phyloP scores from a whole-genome alignment of 1,139 yeast genomes.

The Debaryomyces sp. region DNA sequence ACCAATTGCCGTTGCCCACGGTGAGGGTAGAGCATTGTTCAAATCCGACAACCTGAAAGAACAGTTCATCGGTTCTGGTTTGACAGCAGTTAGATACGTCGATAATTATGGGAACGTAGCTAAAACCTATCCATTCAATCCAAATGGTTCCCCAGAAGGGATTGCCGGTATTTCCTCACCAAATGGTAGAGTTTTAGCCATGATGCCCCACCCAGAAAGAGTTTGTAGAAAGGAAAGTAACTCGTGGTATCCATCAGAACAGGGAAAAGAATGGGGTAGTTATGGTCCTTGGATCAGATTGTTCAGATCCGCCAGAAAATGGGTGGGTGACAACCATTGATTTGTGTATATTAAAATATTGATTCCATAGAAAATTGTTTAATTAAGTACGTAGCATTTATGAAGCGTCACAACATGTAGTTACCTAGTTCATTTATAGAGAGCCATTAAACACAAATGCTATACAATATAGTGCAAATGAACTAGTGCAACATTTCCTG shows the following conservation, averaged over 20 bases:
- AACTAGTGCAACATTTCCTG: background rate
- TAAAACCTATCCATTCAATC: slow-evolving; percentile 86
- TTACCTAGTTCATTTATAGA: background rate
- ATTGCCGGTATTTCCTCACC: slow-evolving; percentile 90
- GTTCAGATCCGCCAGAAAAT: slow-evolving; percentile 90
- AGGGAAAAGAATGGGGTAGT: slow-evolving; percentile 64
- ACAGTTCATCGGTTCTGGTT: slow-evolving; percentile 51
- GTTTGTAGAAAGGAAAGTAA: slow-evolving; percentile 84
- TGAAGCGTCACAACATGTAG: background rate
- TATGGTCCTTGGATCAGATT: slow-evolving; percentile 95
- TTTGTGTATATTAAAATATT: slow-evolving; percentile 2
- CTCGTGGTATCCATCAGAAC: slow-evolving; percentile 83
- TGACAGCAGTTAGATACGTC: slow-evolving; percentile 73
- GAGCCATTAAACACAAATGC: background rate
- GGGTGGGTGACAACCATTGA: slow-evolving; percentile 65
- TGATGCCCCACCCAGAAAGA: slow-evolving; percentile 99
- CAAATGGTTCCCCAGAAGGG: slow-evolving; percentile 94
- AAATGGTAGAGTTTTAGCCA: slow-evolving; percentile 93
- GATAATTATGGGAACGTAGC: slow-evolving; percentile 90
- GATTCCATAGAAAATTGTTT: slow-evolving; percentile 1
- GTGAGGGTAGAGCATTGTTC: slow-evolving; percentile 94
- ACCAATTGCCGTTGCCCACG: slow-evolving; percentile 98
- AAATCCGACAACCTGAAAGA: slow-evolving; percentile 42
- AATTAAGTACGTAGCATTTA: slow-evolving; percentile 1
- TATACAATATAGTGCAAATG: background rate